Percentiles rank a stretch among this genome's conserved stretches.
phyloP scores from a whole-genome alignment of 257 asterid genomes.

The Solanum chiquidenum region DNA sequence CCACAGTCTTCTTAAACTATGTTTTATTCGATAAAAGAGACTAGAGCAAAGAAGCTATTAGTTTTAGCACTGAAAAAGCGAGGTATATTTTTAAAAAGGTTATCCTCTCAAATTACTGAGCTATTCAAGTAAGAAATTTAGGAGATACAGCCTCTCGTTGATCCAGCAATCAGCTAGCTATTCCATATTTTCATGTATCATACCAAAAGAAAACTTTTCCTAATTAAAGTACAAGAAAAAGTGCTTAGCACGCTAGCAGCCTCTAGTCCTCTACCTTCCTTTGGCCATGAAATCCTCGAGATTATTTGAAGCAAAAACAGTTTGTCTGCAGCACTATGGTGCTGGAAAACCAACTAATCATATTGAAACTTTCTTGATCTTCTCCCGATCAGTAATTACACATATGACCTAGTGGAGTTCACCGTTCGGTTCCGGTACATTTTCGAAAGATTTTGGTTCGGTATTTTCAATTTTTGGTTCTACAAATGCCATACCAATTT shows the following conservation, averaged over 20 bases:
- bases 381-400: background rate
- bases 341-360: background rate
- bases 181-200: background rate
- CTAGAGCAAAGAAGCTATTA: background rate
- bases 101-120: background rate
- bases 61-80: background rate
- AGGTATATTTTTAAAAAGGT: background rate
- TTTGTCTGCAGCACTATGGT: background rate
- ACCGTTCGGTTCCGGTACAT: background rate
- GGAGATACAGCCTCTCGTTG: background rate
- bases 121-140: background rate
- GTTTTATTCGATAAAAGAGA: background rate
- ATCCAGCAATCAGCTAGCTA: background rate
- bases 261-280: background rate
- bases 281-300: background rate
- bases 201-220: background rate
- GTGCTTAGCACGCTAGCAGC: background rate
- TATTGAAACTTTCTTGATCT: background rate
- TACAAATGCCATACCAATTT: background rate
- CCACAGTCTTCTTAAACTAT: background rate
- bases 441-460: background rate
- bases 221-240: background rate
- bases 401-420: background rate
- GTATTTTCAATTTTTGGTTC: background rate
- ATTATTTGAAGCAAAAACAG: background rate